phyloP scores from a whole-genome alignment of 2,329 filamentous ascomycete genomes.

The Diplodia corticola region DNA sequence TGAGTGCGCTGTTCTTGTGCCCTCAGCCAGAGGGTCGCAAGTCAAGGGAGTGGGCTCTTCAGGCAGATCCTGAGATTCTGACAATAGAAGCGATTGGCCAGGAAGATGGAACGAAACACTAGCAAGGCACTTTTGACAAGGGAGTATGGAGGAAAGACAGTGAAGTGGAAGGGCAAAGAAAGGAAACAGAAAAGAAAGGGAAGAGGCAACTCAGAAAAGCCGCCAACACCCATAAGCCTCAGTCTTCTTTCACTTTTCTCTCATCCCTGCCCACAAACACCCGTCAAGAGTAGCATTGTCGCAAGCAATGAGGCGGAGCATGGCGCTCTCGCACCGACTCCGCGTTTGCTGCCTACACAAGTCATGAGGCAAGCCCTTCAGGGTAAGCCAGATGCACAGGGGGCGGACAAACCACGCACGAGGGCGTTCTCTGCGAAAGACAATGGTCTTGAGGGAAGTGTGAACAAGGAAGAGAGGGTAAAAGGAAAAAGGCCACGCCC shows the following conservation, averaged over 20 bases:
- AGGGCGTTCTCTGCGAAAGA: background rate
- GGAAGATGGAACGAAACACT: no score
- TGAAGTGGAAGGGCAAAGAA: background rate
- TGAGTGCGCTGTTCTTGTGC: no score
- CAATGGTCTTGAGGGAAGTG: background rate
- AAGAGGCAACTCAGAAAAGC: background rate
- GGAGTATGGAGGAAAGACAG: background rate
- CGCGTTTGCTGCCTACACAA: background rate
- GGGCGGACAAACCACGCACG: background rate
- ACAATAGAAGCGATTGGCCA: no score
- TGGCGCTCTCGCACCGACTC: background rate
- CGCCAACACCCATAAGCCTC: background rate
- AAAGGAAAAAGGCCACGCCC: background rate
- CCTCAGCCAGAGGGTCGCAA: no score
- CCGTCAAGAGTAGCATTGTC: background rate
- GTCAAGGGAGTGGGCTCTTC: no score
- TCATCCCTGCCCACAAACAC: background rate
- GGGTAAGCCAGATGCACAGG: background rate
- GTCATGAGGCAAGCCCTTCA: background rate
- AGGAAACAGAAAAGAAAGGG: no score
- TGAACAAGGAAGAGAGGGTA: background rate
- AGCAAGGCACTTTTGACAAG: no score
- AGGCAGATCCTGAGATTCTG: no score
- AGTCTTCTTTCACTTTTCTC: background rate
- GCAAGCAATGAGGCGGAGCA: background rate